Percentiles rank a stretch among this genome's conserved stretches.
Evolutionary conservation across 2,329 filamentous ascomycete genomes (phyloP).

Genomic region (Geosmithia putterillii): DNA sequence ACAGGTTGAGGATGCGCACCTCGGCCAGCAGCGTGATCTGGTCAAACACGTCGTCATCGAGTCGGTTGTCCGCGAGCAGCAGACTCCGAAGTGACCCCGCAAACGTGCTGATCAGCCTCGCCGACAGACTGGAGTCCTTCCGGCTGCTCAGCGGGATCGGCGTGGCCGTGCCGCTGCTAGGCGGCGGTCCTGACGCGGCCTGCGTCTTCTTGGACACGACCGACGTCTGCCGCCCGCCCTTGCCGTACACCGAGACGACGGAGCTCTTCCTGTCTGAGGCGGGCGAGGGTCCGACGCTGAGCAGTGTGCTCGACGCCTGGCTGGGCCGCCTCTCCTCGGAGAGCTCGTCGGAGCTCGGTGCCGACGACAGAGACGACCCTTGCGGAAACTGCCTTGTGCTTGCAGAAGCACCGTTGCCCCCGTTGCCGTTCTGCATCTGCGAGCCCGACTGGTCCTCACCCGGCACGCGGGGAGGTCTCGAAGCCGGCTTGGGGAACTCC

Average conservation of each 20-base stretch:
- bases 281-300: constrained; percentile 67
- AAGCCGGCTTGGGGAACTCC: constrained; percentile 76
- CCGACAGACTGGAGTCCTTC: constrained; percentile 83
- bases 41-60: constrained; percentile 92
- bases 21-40: constrained; percentile 75
- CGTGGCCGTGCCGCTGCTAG: constrained; percentile 10
- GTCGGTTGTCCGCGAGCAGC: constrained; percentile 83
- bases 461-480: constrained; percentile 51
- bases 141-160: constrained; percentile 44
- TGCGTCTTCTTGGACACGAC: constrained; percentile 55
- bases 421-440: constrained; percentile 21
- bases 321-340: constrained; percentile 63
- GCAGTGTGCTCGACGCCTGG: constrained; percentile 63
- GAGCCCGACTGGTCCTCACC: constrained; percentile 29
- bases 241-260: constrained; percentile 67
- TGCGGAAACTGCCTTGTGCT: too few species aligned
- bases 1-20: constrained; percentile 79
- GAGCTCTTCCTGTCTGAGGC: constrained; percentile 67
- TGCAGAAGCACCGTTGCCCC: too few species aligned
- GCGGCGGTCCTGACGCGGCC: constrained; percentile 20
- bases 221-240: constrained; percentile 75
- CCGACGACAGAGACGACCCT: constrained; percentile 40
- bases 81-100: constrained; percentile 73
- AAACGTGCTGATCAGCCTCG: constrained; percentile 74
- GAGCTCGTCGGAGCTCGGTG: constrained; percentile 69